Evolutionary conservation across 441 rosid genomes (phyloP).

Genomic region (Metrosideros polymorpha): DNA sequence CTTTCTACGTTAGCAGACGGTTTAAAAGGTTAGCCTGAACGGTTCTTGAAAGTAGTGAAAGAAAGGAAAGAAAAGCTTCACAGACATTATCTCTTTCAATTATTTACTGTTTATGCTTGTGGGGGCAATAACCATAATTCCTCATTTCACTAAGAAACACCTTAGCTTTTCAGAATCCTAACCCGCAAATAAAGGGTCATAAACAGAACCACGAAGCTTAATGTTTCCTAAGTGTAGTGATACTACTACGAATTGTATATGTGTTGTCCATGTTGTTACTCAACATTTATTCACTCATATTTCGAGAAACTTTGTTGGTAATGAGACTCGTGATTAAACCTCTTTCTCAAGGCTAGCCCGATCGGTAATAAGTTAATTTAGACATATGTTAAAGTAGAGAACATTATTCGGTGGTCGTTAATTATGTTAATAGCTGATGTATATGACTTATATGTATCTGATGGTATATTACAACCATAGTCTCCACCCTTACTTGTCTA

Average conservation of each 20-base stretch:
- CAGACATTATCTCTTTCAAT: background rate
- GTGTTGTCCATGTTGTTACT: background rate
- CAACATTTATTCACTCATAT: background rate
- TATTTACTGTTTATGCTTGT: background rate
- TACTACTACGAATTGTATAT: background rate
- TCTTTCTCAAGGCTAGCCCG: background rate
- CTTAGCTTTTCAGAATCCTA: background rate
- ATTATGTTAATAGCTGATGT: background rate
- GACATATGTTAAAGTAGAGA: background rate
- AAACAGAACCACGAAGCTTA: background rate
- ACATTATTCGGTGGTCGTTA: background rate
- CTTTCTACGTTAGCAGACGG: conserved; percentile 8
- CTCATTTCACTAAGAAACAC: background rate
- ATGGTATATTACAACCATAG: background rate
- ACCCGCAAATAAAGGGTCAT: background rate
- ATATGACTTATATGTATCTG: background rate
- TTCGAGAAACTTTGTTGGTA: background rate
- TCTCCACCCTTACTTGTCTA: background rate
- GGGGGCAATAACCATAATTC: background rate
- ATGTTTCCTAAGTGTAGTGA: background rate
- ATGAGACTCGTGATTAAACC: background rate
- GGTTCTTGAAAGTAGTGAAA: background rate
- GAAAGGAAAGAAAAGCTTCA: background rate
- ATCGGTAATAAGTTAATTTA: background rate
- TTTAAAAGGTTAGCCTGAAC: conserved; percentile 1